phyloP scores from a whole-genome alignment of 441 rosid species.

The Pelargonium cotyledonis region DNA sequence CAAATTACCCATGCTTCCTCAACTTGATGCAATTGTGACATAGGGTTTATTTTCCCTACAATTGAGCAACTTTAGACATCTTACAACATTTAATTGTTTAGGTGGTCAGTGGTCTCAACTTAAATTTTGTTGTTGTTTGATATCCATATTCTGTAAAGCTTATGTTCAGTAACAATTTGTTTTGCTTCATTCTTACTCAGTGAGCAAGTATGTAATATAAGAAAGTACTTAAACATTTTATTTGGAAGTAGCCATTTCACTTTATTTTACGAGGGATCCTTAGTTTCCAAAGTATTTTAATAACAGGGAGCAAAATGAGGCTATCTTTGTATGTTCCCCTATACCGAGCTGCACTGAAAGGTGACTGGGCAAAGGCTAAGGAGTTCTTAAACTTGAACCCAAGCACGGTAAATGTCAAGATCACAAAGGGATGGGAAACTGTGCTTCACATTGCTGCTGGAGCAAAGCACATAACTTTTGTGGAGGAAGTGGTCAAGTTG shows the following conservation, averaged over 20 bases:
- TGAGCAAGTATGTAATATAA: neutral
- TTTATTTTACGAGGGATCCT: neutral
- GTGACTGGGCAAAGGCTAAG: slow-evolving; percentile 2
- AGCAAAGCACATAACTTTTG: neutral
- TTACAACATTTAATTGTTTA: too few species aligned
- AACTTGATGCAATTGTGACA: too few species aligned
- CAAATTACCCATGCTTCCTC: too few species aligned
- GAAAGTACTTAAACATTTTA: neutral
- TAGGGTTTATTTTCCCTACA: too few species aligned
- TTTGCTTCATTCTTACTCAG: too few species aligned
- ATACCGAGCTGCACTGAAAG: slow-evolving; percentile 2
- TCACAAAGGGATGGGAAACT: slow-evolving; percentile 1
- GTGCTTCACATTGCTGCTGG: slow-evolving; percentile 6
- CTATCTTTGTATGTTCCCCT: slow-evolving; percentile 1
- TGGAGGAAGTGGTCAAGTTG: slow-evolving; percentile 5
- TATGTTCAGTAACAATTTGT: neutral
- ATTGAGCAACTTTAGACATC: too few species aligned
- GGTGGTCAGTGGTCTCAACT: neutral
- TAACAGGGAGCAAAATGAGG: slow-evolving; percentile 2
- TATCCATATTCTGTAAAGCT: neutral
- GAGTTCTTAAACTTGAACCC: neutral
- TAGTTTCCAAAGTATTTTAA: neutral
- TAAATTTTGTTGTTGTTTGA: neutral
- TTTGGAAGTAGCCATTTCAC: neutral
- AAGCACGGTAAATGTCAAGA: neutral